Evolutionary conservation across 495 filamentous ascomycete species (phyloP).

Genomic region (Penicillium ucsense): DNA sequence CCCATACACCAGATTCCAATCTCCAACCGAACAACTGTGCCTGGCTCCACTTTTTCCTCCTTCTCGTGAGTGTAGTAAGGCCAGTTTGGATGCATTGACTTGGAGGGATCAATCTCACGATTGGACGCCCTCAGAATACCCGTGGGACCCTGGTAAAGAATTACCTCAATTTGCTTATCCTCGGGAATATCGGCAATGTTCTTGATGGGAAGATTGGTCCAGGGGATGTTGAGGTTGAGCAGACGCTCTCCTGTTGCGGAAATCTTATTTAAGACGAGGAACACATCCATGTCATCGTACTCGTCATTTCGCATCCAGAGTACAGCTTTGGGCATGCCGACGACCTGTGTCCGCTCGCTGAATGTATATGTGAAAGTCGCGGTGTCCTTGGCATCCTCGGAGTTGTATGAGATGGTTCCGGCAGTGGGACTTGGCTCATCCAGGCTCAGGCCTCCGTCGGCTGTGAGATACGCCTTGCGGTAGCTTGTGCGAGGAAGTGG

Average conservation of each 20-base stretch:
- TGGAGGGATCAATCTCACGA: conserved; percentile 7
- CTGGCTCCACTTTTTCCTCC: conserved; percentile 3
- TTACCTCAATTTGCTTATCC: conserved; percentile 2
- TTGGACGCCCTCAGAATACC: conserved; percentile 12
- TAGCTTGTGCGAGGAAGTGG: conserved; percentile 7
- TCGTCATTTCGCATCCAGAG: background rate
- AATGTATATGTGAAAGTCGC: conserved; percentile 17
- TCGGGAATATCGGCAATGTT: conserved; percentile 5
- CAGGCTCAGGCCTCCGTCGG: background rate
- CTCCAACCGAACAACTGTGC: conserved; percentile 8
- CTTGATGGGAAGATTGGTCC: conserved; percentile 1
- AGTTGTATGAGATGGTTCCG: conserved; percentile 8
- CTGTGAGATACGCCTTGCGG: conserved; percentile 7
- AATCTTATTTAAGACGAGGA: background rate
- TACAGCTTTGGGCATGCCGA: conserved; percentile 13
- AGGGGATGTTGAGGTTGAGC: conserved; percentile 3
- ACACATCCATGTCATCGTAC: conserved; percentile 1
- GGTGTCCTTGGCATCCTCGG: conserved; percentile 8
- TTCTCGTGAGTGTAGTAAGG: conserved; percentile 6
- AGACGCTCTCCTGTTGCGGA: background rate
- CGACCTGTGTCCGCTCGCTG: conserved; percentile 12
- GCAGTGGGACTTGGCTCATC: background rate
- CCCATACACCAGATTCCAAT: conserved; percentile 14
- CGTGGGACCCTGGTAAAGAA: conserved; percentile 8
- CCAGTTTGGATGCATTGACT: conserved; percentile 11